Evolutionary conservation across 2,329 filamentous ascomycete species (phyloP), one percentile per base, ranked within the genome.

Genomic region (Fusarium pininemorale): DNA sequence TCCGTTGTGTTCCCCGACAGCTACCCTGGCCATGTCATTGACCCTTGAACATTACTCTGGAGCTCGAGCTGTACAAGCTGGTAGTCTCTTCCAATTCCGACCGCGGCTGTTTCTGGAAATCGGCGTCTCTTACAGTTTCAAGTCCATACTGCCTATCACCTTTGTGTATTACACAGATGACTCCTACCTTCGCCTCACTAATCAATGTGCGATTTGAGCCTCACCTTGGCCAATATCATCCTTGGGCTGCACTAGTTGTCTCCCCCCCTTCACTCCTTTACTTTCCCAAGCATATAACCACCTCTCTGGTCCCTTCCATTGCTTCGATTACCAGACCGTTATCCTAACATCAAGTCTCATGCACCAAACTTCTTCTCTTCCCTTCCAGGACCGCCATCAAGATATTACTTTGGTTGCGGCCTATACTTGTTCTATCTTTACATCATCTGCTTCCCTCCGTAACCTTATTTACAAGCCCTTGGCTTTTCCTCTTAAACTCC

Each of bases 141-240:
- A 68, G 66, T 70, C 68, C 68, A 68, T 66, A 63, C 35, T 69
- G 66, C 59, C 68, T 47, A 73, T 68, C 64, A 65, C 56, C 47
- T 54, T 66, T 75, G 39, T 70, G 72, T 66, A 64, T 66, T 63
- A 73, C 69, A 73, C 64, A 62, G 60, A 47, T 71, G 67, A 70
- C 76, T 77, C 63, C 60, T 68, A 44, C 70, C 73, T 58, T 66
- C 77, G 77, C 77, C 77, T 78, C 77, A 78, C 77, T 76, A 59
- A 73, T 32, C 65, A 78, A 78, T 75, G 75, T 78, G 77, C 77
- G 59, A 65, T 77, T 78, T 74, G 75, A 78, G 77, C 77, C 77
- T 78, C 77, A 72, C 66, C 62, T 70, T 75, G 62, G 47, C 51
- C 53, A 62, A 63, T 51, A 64, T 55, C 57, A 56, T 56, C 69